Evolutionary conservation across 345 rosid species (phyloP).

Genomic region (Eucalyptus tenuipes): DNA sequence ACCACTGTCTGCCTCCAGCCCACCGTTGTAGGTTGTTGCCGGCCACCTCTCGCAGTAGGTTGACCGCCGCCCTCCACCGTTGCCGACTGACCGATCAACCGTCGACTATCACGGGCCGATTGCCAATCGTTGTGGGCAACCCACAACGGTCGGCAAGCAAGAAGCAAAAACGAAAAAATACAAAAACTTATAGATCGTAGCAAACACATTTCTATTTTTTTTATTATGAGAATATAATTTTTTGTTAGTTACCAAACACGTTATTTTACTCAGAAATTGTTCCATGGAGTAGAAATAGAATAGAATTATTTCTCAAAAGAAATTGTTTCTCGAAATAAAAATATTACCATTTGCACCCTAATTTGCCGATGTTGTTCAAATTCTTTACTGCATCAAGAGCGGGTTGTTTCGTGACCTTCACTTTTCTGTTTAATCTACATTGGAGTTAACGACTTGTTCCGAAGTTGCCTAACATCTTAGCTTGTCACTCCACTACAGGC

Average conservation of each 20-base stretch:
- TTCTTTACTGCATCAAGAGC: rapidly evolving
- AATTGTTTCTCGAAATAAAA: rapidly evolving
- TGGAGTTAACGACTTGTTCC: background rate
- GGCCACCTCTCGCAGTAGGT: rapidly evolving
- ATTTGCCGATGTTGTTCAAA: background rate
- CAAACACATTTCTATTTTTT: no score
- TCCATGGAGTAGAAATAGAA: rapidly evolving
- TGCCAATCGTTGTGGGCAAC: no score
- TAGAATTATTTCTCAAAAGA: rapidly evolving
- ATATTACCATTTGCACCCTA: rapidly evolving
- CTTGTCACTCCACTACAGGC: rapidly evolving
- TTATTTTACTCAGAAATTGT: no score
- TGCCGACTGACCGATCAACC: no score
- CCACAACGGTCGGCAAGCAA: rapidly evolving
- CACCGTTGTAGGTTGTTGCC: rapidly evolving
- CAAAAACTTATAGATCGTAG: no score
- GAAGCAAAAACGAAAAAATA: no score
- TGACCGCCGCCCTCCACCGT: rapidly evolving
- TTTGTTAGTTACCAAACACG: rapidly evolving
- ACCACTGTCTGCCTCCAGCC: rapidly evolving
- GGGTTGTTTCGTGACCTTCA: background rate
- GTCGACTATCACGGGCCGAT: no score
- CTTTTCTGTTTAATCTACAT: background rate
- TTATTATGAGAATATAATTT: rapidly evolving
- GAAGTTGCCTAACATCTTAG: background rate